These are phyloP conservation scores for Paecilomyces sp. DNA, from an alignment of 2,329 filamentous ascomycete genomes.

Conservation along the genomic window DNA sequence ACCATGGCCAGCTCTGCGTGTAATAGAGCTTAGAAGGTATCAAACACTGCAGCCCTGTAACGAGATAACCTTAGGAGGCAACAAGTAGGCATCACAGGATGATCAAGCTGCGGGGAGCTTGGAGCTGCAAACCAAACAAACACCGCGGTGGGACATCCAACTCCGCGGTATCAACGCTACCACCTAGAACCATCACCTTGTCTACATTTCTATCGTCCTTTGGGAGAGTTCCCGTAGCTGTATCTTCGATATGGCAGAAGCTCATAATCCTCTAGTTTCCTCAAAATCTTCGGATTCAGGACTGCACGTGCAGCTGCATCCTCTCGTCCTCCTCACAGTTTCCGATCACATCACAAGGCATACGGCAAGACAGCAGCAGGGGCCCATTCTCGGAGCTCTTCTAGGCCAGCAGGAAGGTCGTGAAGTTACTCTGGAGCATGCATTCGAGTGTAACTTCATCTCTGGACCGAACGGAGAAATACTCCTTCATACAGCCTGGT, in stretches of 20 bases:
- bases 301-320: constrained; percentile 78
- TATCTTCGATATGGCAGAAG: constrained; percentile 41
- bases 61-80: background rate
- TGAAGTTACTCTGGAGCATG: constrained; percentile 85
- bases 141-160: constrained; percentile 13
- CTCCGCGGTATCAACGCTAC: constrained; percentile 2
- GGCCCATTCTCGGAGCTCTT: constrained; percentile 78
- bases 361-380: constrained; percentile 65
- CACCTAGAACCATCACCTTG: background rate
- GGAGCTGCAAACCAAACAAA: constrained; percentile 23
- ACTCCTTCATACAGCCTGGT: constrained; percentile 63
- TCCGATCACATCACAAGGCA: constrained; percentile 95
- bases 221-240: background rate
- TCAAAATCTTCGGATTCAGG: constrained; percentile 64
- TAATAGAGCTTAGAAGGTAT: background rate
- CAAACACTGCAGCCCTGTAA: background rate
- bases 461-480: constrained; percentile 48
- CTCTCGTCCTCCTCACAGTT: constrained; percentile 89
- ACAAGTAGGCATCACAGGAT: background rate
- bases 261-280: constrained; percentile 55
- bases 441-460: constrained; percentile 69
- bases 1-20: constrained; percentile 16
- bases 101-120: constrained; percentile 7
- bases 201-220: background rate
- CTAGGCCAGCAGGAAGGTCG: constrained; percentile 86